phyloP scores from a whole-genome alignment of 768 basidiomycete species.

The Imleria badia region DNA sequence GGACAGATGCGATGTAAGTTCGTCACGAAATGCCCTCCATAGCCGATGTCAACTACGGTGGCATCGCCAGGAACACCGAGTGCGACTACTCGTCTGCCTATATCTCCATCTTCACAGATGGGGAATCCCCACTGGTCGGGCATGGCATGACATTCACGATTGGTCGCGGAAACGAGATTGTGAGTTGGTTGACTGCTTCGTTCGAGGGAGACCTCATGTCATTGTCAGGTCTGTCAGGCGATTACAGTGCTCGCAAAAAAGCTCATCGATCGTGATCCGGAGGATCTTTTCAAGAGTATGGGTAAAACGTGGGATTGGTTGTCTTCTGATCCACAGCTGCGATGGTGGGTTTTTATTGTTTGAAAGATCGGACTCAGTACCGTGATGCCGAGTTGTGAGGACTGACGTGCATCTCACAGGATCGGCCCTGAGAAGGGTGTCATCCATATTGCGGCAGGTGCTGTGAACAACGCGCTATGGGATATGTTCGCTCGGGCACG shows the following conservation, averaged over 20 bases:
- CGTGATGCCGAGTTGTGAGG: neutral
- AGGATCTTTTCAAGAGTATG: slow-evolving; percentile 86
- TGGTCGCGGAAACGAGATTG: slow-evolving; percentile 94
- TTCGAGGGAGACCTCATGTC: neutral
- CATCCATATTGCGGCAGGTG: slow-evolving; percentile 85
- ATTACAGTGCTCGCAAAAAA: slow-evolving; percentile 78
- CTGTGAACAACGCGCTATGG: slow-evolving; percentile 93
- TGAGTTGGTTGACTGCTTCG: slow-evolving; percentile 26
- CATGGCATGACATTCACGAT: slow-evolving; percentile 96
- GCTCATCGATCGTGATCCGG: slow-evolving; percentile 80
- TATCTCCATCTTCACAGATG: slow-evolving; percentile 66
- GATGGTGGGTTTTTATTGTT: slow-evolving; percentile 56
- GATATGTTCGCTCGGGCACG: slow-evolving; percentile 84
- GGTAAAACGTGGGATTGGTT: slow-evolving; percentile 88
- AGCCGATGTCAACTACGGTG: neutral
- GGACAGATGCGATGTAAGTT: slow-evolving; percentile 86
- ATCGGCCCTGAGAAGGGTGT: slow-evolving; percentile 96
- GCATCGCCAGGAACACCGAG: slow-evolving; percentile 75
- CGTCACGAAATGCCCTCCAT: neutral
- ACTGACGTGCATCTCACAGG: slow-evolving; percentile 34
- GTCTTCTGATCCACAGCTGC: slow-evolving; percentile 83
- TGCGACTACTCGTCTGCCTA: slow-evolving; percentile 97
- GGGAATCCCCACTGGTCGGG: slow-evolving; percentile 70
- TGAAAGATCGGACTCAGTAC: neutral
- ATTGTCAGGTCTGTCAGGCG: slow-evolving; percentile 68